Evolutionary conservation across 495 filamentous ascomycete genomes (phyloP).

Genomic region (Letharia columbiana): DNA sequence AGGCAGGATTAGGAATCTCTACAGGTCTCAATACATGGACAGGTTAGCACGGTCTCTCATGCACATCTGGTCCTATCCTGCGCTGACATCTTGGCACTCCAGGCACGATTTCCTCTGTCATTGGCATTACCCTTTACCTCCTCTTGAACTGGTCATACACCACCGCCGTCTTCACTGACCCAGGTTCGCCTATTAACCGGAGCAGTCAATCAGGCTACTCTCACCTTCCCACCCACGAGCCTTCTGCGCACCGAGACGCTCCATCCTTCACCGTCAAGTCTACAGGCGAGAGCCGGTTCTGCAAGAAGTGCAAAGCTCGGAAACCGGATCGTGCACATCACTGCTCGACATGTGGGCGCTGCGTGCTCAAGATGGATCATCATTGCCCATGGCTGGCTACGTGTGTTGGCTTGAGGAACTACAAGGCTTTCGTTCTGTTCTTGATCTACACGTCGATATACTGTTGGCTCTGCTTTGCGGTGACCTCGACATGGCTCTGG

Average conservation of each 20-base stretch:
- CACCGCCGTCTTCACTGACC: slow-evolving; percentile 82
- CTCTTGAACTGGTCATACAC: slow-evolving; percentile 84
- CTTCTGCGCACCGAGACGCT: slow-evolving; percentile 40
- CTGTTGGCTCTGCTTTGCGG: slow-evolving; percentile 70
- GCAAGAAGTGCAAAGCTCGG: slow-evolving; percentile 89
- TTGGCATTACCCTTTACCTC: slow-evolving; percentile 65
- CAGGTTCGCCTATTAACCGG: slow-evolving; percentile 58
- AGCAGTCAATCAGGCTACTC: slow-evolving; percentile 45
- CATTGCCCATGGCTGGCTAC: slow-evolving; percentile 98
- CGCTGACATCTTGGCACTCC: background rate
- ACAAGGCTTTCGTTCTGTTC: slow-evolving; percentile 92
- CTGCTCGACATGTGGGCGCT: slow-evolving; percentile 85
- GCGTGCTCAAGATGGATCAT: slow-evolving; percentile 98
- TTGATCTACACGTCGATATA: slow-evolving; percentile 84
- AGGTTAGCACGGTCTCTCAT: slow-evolving; percentile 29
- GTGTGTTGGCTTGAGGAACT: slow-evolving; percentile 87
- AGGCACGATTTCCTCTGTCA: slow-evolving; percentile 41
- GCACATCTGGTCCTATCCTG: slow-evolving; percentile 23
- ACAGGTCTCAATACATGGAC: slow-evolving; percentile 27
- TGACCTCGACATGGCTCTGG: slow-evolving; percentile 71
- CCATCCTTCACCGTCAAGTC: slow-evolving; percentile 77
- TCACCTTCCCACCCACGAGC: slow-evolving; percentile 56
- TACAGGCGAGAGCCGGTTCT: slow-evolving; percentile 75
- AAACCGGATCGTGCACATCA: slow-evolving; percentile 97
- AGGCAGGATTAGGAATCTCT: slow-evolving; percentile 62